These are phyloP conservation scores for Fagopyrum tataricum DNA, from an alignment of 148 eudicot species.

Conservation along the genomic window DNA sequence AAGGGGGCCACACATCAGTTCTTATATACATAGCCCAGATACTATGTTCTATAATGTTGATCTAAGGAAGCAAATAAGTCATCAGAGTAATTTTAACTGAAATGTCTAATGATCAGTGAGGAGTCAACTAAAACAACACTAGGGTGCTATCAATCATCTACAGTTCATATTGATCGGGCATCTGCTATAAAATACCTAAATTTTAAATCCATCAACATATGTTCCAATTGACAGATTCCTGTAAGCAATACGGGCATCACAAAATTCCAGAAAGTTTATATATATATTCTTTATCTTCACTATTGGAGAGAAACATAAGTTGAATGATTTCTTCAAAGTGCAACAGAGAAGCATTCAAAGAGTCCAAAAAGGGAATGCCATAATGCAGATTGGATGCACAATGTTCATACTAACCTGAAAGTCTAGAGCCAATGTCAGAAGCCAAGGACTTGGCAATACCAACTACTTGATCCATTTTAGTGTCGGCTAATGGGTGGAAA, in stretches of 20 bases:
- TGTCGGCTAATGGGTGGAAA: conserved; percentile 55
- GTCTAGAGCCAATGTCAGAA: conserved; percentile 51
- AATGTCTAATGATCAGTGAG: neutral
- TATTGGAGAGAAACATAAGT: neutral
- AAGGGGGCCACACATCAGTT: neutral
- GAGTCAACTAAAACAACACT: neutral
- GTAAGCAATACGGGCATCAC: neutral
- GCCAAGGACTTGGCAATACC: conserved; percentile 65
- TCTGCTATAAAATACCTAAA: neutral
- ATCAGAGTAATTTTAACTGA: neutral
- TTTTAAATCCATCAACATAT: neutral
- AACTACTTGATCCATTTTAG: conserved; percentile 51
- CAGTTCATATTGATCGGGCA: neutral
- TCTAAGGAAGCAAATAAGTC: neutral
- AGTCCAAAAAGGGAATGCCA: neutral
- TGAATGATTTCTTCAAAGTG: neutral
- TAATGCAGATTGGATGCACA: neutral
- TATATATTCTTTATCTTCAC: neutral
- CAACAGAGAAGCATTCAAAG: neutral
- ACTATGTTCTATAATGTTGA: neutral
- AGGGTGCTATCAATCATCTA: neutral
- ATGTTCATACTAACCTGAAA: conserved; percentile 44
- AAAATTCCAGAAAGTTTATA: neutral
- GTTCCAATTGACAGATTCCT: neutral
- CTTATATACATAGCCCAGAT: neutral